Evolutionary conservation across 306 rosid species (phyloP), one percentile per base, ranked within the genome.

Genomic region (Quercus aquifolioides): DNA sequence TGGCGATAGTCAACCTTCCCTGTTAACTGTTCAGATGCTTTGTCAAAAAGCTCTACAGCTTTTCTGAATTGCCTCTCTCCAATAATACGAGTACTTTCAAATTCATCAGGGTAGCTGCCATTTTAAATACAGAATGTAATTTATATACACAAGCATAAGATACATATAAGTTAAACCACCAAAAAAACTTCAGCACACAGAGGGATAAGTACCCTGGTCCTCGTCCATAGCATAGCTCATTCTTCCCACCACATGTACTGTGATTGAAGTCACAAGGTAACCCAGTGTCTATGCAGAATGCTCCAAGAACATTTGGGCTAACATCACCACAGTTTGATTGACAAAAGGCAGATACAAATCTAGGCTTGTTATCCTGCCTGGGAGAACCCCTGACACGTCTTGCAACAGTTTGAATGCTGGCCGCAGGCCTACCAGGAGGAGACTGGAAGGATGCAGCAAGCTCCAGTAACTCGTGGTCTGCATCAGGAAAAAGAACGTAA

Each of bases 271-370:
- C 93, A 89, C 98, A 94, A 73, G 97, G 97, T 78, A 91, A 81
- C 76, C 97, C 98, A 69, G 93, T 92, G 84, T 88, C 98, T 64
- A 78, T 78, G 75, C 98, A 92, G 76, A 91, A 92, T 57, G 98
- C 86, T 59, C 97, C 98, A 63, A 89, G 89, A 77, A 94, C 97
- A 81, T 94, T 94, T 73, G 98, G 98, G 84, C 97, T 94, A 76
- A 94, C 98, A 87, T 94, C 98, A 71, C 98, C 98, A 73, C 94
- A 92, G 81, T 94, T 94, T 21, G 98, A 85, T 78, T 94, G 98
- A 76, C 98, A 94, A 84, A 94, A 94, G 63, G 93, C 98, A 75
- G 98, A 89, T 23, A 92, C 97, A 86, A 94, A 94, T 76, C 65
- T 78, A 75, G 97, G 94, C 80, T 81, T 87, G 76, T 82, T 87